Evolutionary conservation across 129 eudicot species (phyloP).

Genomic region (Helianthus annuus): HanXRQr2.0-SUNRISE NC_035447.2:76103677-76104176

Average conservation of each 20-base stretch:
- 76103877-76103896: slow-evolving; percentile 74
- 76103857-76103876: slow-evolving; percentile 24
- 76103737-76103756: no score
- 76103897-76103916: slow-evolving; percentile 61
- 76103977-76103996: slow-evolving; percentile 62
- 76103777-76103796: slow-evolving; percentile 37
- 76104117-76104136: not conserved
- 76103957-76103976: slow-evolving; percentile 47
- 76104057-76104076: slow-evolving; percentile 65
- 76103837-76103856: slow-evolving; percentile 12
- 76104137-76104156: not conserved
- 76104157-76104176: not conserved
- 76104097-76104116: slow-evolving; percentile 5
- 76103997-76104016: slow-evolving; percentile 57
- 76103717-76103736: no score
- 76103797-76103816: slow-evolving; percentile 28
- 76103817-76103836: slow-evolving; percentile 20
- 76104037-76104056: slow-evolving; percentile 47
- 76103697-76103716: no score
- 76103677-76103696: no score
- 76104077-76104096: slow-evolving; percentile 53
- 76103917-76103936: slow-evolving; percentile 63
- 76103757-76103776: not conserved
- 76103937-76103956: slow-evolving; percentile 61
- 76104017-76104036: slow-evolving; percentile 56